Evolutionary conservation across 768 basidiomycete genomes (phyloP), one percentile per base, ranked within the genome.

Genomic region (Tricholoma saponaceum): DNA sequence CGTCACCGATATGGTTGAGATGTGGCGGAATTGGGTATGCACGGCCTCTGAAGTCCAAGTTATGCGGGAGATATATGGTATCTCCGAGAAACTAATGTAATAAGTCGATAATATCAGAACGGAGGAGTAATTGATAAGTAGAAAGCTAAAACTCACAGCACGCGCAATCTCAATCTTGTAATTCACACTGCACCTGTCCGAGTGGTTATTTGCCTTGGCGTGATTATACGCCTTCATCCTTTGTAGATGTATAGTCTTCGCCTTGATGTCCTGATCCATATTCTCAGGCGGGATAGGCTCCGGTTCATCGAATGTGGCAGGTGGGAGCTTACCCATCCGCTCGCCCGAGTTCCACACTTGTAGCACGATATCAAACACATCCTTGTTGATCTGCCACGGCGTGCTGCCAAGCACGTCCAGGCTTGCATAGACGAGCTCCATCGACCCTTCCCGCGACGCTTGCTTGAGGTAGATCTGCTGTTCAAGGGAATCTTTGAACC

Each of bases 11-110:
- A 64, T 98, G 96, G 65, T 87, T 94, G 54, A 99, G 79, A 76
- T 98, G 93, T 4, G 95, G 94, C 0, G 96, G 95, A 43, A 97
- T 87, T 10, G 97, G 96, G 68, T 99, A 99, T 0, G 96, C 94
- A 53, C 96, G 88, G 7, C 97, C 97, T 58, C 96, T 86, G 80
- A 98, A 99, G 72, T 99, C 97, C 64, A 98, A 77, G 70, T 97
- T 98, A 71, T 98, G 96, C 0, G 96, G 95, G 51, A 95, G 79
- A 73, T 93, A 98, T 69, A 98, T 87, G 0, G 76, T 84, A 63
- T 97, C 96, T 55, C 85, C 84, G 52, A 95, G 76, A 80, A 95
- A 97, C 87, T 92, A 57, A 23, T 4, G 25, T 13, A 3, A n/a
- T 1, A 3, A n/a, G 25, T 2, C 13, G 25, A 58, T 26, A 47